Conservation (phyloP, 345 rosid genomes). For the Sonneratia alba region DNA sequence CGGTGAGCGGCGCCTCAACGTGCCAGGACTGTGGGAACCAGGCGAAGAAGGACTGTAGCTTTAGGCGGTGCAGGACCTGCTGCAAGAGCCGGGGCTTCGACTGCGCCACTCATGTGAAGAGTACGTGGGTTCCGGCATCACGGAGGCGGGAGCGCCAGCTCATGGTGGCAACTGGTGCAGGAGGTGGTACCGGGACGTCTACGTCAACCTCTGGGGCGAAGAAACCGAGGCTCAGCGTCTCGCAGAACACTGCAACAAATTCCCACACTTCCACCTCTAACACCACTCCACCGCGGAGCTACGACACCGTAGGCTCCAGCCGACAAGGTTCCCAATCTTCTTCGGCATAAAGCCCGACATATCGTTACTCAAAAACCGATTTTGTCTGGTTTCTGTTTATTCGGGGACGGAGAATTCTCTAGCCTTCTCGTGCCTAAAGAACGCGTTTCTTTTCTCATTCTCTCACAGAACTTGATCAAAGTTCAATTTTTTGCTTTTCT, state of each 20-base stretch:
- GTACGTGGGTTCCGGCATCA: conserved; percentile 98
- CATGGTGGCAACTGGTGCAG: conserved; percentile 19
- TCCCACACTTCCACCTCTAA: conserved; percentile 89
- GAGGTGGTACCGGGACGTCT: conserved; percentile 52
- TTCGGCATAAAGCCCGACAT: not conserved
- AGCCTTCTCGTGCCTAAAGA: not conserved
- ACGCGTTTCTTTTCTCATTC: not conserved
- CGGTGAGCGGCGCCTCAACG: conserved; percentile 31
- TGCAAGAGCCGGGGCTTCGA: conserved; percentile 92
- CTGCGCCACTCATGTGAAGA: conserved; percentile 86
- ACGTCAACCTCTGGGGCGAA: conserved; percentile 72
- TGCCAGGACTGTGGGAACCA: conserved; percentile 99
- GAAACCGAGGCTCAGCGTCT: conserved; percentile 61
- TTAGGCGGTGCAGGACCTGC: conserved; percentile 83
- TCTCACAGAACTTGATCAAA: not conserved
- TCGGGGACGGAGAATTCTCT: too few relatives aligned
- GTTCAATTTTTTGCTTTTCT: not conserved
- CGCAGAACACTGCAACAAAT: conserved; percentile 53
- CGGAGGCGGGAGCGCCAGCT: conserved; percentile 84
- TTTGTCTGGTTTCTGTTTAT: too few relatives aligned
- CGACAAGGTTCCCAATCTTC: conserved; percentile 50
- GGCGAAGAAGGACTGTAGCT: conserved; percentile 87
- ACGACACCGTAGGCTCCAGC: conserved; percentile 77
- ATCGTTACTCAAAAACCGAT: too few relatives aligned
- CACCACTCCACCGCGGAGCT: conserved; percentile 84